phyloP scores from a whole-genome alignment of 2,329 filamentous ascomycete genomes.

The Stagonosporopsis chrysanthemi region DNA sequence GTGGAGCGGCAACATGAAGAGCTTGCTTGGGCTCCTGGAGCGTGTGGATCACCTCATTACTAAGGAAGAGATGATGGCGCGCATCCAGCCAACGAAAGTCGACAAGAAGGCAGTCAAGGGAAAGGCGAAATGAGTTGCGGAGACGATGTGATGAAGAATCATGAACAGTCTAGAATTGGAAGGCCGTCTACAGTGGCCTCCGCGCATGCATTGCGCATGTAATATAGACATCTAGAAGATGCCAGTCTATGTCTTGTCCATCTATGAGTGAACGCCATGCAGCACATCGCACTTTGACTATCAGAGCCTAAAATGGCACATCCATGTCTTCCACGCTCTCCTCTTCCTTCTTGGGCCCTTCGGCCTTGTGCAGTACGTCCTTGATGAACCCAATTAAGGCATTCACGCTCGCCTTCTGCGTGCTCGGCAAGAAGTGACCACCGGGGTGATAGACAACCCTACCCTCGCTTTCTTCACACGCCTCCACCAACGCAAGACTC shows the following conservation, averaged over 20 bases:
- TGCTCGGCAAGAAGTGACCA: constrained; percentile 83
- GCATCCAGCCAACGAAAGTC: constrained; percentile 76
- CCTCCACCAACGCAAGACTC: constrained; percentile 71
- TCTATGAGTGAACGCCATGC: constrained; percentile 28
- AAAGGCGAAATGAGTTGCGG: constrained; percentile 38
- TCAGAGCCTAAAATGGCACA: constrained; percentile 63
- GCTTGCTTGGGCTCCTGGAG: constrained; percentile 81
- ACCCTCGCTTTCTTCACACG: constrained; percentile 62
- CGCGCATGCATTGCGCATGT: constrained; percentile 44
- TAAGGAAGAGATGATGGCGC: constrained; percentile 99
- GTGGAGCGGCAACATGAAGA: constrained; percentile 99
- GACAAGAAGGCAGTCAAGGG: constrained; percentile 52
- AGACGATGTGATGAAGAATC: constrained; percentile 20
- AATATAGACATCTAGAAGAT: constrained; percentile 43
- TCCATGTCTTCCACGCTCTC: constrained; percentile 73
- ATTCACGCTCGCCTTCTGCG: constrained; percentile 80
- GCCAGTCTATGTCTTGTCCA: constrained; percentile 15
- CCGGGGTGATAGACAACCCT: constrained; percentile 78
- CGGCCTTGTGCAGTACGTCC: constrained; percentile 55
- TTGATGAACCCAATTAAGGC: constrained; percentile 76
- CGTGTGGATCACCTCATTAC: constrained; percentile 97
- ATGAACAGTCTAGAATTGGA: constrained; percentile 44
- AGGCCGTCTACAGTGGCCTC: constrained; percentile 37
- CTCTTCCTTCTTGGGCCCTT: constrained; percentile 53
- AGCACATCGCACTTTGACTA: background rate